Base-by-base conservation (phyloP, 805 yeast genomes). In the Dipodascopsis tothii region DNA sequence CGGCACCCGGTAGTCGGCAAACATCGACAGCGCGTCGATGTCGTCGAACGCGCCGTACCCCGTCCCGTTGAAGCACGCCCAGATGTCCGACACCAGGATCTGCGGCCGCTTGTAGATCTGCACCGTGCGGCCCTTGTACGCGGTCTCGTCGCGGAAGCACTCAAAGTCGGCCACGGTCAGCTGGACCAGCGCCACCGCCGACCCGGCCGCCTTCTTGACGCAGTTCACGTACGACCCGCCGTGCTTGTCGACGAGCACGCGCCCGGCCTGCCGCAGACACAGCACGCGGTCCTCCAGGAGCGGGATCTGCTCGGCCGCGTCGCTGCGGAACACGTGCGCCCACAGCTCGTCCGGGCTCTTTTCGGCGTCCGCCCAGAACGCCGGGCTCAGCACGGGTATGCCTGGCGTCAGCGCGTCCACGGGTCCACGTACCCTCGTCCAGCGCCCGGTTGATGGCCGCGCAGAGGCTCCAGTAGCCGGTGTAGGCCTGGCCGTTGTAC, bases 1-100 rank as follows among this genome's bases (percentile, higher is more conserved):
- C 1, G 73, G 73, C 6, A 69, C 73, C 14, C 73, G 59, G 46
- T 69, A 69, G 50, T 69, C 73, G 14, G 73, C 73, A 55, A 69
- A 69, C 73, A 69, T 69, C 16, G 72, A 68, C 39, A 69, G 48
- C 18, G 53, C 40, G 43, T 61, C 65, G 35, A 69, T 69, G 45
- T 69, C 73, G 21, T 42, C 32, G 42, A 69, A 69, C n/a, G 40
- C 38, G 5, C 72, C 73, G 30, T 47, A 58, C 5, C 59, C 52
- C 14, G 53, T 11, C 22, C 68, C 68, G 11, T 64, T 51, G 44
- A 68, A 68, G 51, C 70, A 64, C 1, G 71, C 73, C 73, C 73
- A 69, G 19, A 69, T 48, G 39, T 69, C 73, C 11, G 67, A 45
- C 4, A 65, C 66, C 5, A 69, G 55, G 20, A 69, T 69, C 54